These are phyloP conservation scores for Ottelia alismoides DNA, from an alignment of 106 monocot species.

Conservation along the genomic window DNA sequence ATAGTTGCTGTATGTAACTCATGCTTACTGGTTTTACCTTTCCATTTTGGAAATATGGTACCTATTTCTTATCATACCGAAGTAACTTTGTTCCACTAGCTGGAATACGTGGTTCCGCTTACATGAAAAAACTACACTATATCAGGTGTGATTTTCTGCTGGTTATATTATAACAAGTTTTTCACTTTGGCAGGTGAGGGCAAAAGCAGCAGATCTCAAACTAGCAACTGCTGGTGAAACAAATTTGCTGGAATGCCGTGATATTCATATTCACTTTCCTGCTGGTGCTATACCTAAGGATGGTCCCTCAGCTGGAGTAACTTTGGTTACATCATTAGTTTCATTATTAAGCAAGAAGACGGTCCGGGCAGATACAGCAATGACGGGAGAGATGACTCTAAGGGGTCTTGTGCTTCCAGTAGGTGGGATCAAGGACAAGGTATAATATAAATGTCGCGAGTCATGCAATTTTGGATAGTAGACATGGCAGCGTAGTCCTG, in stretches of 20 bases:
- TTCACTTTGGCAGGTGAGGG: constrained; percentile 53
- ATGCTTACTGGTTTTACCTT: no score
- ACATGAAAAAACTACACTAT: no score
- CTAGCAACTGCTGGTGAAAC: constrained; percentile 28
- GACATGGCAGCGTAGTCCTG: no score
- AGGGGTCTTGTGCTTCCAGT: constrained; percentile 93
- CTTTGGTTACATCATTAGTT: constrained; percentile 90
- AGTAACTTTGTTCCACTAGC: no score
- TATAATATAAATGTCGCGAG: no score
- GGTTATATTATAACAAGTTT: no score
- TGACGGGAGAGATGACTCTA: constrained; percentile 96
- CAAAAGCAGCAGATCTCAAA: constrained; percentile 74
- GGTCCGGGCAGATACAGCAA: constrained; percentile 89
- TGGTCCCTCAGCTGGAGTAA: constrained; percentile 97
- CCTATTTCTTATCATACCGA: no score
- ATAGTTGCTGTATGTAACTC: no score
- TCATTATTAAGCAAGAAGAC: constrained; percentile 80
- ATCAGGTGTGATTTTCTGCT: no score
- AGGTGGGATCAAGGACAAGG: constrained; percentile 97
- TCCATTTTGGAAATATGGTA: no score
- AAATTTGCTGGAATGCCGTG: constrained; percentile 67
- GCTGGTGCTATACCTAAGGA: constrained; percentile 98
- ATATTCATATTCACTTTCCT: constrained; percentile 98
- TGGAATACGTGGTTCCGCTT: no score
- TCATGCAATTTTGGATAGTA: no score